phyloP scores from a whole-genome alignment of 306 rosid genomes.

The Acacia crassicarpa region DNA sequence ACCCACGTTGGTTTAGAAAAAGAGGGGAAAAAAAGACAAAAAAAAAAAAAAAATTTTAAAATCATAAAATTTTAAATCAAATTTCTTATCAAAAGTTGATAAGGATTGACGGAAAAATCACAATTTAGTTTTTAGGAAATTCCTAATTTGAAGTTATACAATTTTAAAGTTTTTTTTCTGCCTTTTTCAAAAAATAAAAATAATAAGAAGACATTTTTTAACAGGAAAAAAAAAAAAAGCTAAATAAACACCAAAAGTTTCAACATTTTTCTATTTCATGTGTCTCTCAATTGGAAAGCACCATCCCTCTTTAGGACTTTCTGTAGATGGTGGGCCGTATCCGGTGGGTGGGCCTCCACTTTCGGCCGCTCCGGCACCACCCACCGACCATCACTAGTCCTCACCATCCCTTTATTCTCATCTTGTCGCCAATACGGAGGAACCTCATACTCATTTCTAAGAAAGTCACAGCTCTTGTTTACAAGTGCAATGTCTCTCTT shows the following conservation, averaged over 20 bases:
- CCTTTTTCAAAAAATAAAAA: too few species aligned
- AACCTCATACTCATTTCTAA: conserved; percentile 43
- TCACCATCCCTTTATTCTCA: conserved; percentile 75
- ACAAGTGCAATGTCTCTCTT: conserved; percentile 65
- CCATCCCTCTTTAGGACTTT: conserved; percentile 35
- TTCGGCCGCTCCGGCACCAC: conserved; percentile 55
- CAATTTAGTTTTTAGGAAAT: too few species aligned
- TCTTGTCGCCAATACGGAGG: conserved; percentile 73
- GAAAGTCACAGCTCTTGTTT: conserved; percentile 57
- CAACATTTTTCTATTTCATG: not conserved
- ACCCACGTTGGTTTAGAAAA: not conserved
- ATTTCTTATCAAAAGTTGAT: too few species aligned
- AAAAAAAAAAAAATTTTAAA: too few species aligned
- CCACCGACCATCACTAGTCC: conserved; percentile 60
- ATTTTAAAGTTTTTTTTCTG: too few species aligned
- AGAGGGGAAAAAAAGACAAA: too few species aligned
- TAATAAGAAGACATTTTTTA: too few species aligned
- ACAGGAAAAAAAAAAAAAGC: not conserved
- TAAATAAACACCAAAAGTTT: not conserved
- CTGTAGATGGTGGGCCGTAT: conserved; percentile 46
- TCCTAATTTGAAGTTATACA: too few species aligned
- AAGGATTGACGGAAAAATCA: too few species aligned
- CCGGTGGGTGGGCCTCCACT: conserved; percentile 62
- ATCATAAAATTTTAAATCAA: too few species aligned
- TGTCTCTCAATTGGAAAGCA: conserved; percentile 9